phyloP scores from a whole-genome alignment of 495 filamentous ascomycete species.

The Letharia columbiana region DNA sequence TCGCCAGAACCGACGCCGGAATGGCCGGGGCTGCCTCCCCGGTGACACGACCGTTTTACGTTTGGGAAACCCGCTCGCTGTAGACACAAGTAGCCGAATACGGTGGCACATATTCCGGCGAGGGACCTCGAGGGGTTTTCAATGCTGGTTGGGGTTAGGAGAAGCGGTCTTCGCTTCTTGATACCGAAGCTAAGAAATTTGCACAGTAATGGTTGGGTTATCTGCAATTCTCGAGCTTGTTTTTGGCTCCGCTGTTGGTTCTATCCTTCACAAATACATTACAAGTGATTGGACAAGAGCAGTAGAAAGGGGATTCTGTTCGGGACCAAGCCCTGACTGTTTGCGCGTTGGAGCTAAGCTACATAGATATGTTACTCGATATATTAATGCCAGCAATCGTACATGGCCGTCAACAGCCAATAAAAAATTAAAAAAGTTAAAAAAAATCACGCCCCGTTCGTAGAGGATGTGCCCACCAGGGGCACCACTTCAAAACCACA shows the following conservation, averaged over 20 bases:
- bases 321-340: background rate
- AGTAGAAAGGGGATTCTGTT: background rate
- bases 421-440: too few species aligned
- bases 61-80: background rate
- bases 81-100: too few species aligned
- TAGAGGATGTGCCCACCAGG: background rate
- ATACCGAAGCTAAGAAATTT: too few species aligned
- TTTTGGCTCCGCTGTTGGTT: too few species aligned
- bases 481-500: background rate
- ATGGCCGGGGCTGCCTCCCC: background rate
- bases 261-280: background rate
- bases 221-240: background rate
- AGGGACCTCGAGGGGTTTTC: too few species aligned
- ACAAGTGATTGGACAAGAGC: background rate
- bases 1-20: background rate
- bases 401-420: background rate
- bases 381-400: background rate
- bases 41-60: background rate
- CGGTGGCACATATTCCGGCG: too few species aligned
- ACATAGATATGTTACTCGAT: background rate
- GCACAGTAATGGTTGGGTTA: too few species aligned
- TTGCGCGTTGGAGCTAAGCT: background rate
- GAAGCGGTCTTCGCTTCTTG: too few species aligned
- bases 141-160: too few species aligned
- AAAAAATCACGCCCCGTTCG: background rate